Evolutionary conservation across 2,329 filamentous ascomycete species (phyloP), one percentile per base, ranked within the genome.

Genomic region (Grosmannia penicillata): DNA sequence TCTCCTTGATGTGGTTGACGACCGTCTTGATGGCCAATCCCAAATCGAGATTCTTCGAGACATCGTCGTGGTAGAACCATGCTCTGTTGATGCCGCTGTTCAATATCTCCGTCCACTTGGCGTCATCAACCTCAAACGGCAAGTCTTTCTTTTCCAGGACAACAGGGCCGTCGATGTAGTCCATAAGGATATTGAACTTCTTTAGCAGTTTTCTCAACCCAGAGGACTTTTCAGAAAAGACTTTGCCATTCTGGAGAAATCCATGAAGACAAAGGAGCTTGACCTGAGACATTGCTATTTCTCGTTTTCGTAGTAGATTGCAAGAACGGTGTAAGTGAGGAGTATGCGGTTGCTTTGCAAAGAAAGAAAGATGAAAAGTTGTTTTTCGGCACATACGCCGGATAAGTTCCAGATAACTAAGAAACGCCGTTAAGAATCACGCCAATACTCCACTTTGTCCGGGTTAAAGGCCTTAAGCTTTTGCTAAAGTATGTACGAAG

Each of bases 21-120:
- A 40, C 38, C 10, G 33, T 37, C 29, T 31, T 8, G 24, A 37
- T 23, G 11, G 38, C 38, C 10, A 8, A 10, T 14, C 4, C 4
- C 34, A 40, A 8, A 13, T 40, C 38, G 18, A 40, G 38, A 13
- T 40, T 40, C 29, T 40, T 40, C 33, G 38, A 40, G 29, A 40
- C 15, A 19, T 40, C 27, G 29, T 40, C 38, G 29, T 40, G 38
- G 28, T 37, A 40, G 23, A 40, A 40, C 38, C 38, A 40, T 18
- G 38, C 38, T n/a, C 13, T 31, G 29, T 40, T 40, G 28, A 40
- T 8, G 11, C 34, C 34, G 29, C 24, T 33, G 14, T 33, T 17
- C 18, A 21, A 18, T 23, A 40, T 36, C 22, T 40, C 38, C 3
- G 33, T 14, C 38, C 38, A 40, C 29, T 40, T 40, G n/a, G 34